Percentiles rank a stretch among this genome's conserved stretches.
Conservation (phyloP, 495 filamentous ascomycete species). For the Talaromyces borbonicus region DNA sequence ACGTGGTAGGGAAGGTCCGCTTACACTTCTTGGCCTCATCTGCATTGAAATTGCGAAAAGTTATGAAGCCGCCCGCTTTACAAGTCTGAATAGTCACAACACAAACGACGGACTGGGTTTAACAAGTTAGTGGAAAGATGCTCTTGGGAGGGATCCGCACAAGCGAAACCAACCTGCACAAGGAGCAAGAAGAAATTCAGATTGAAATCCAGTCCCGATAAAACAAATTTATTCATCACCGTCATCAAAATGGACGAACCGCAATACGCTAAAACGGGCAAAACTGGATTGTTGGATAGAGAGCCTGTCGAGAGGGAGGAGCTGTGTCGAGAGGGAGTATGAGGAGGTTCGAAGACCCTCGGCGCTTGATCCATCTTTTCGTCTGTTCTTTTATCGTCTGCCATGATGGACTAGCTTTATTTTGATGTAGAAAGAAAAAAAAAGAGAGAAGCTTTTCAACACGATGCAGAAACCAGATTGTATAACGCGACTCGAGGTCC, state of each 20-base stretch:
- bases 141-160: too few species aligned
- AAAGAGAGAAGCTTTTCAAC: too few species aligned
- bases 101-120: conserved; percentile 73
- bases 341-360: conserved; percentile 40
- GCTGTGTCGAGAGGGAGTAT: conserved; percentile 11
- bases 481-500: background rate
- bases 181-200: conserved; percentile 91
- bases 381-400: conserved; percentile 79
- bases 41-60: conserved; percentile 79
- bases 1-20: conserved; percentile 14
- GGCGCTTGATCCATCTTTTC: conserved; percentile 57
- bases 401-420: too few species aligned
- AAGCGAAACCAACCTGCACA: conserved; percentile 62
- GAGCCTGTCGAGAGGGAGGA: conserved; percentile 26
- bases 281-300: conserved; percentile 58
- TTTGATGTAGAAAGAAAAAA: too few species aligned
- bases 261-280: conserved; percentile 87
- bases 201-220: conserved; percentile 86
- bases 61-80: conserved; percentile 77
- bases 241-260: conserved; percentile 96
- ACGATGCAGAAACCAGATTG: too few species aligned
- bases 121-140: conserved; percentile 11
- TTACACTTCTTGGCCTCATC: conserved; percentile 89
- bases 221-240: conserved; percentile 96
- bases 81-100: conserved; percentile 75